Base-by-base conservation (phyloP, 2,329 filamentous ascomycete species). In the Teratosphaeriaceae sp. region DNA sequence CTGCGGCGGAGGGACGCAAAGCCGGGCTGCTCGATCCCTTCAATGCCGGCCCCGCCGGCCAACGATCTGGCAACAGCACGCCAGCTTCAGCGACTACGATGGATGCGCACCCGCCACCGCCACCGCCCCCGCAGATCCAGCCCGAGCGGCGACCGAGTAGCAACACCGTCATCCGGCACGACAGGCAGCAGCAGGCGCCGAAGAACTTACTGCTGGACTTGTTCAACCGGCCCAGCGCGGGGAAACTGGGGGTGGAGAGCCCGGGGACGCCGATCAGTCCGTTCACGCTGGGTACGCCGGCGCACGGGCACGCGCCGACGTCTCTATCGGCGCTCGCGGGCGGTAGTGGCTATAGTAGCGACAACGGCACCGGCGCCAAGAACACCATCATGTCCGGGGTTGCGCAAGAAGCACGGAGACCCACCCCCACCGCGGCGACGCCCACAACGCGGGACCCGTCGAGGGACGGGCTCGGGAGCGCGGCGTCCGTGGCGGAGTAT, bases 211-310 rank as follows among this genome's bases (percentile, higher is more conserved):
- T 62, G 4, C 48, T 60, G 11, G 55, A 56, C 42, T 49, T 61
- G 3, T 61, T 62, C 45, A 58, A 48, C 16, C 49, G 48, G 23
- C 48, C 52, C 3, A 44, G 39, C 29, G 26, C 42, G 16, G 40
- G 13, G 21, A 26, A 41, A 18, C 5, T 21, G 13, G 44, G 40
- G 21, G 4, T 21, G 13, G 44, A 42, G 21, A 59, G 56, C 20
- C 54, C 57, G 9, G 53, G 53, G 15, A 59, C 58, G 8, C 58
- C 59, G 2, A 58, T 58, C 30, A 57, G 53, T 9, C 60, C 60
- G 2, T 60, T 60, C 46, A 52, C 51, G 12, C 57, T 61, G 16
- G 52, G 58, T 5, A 57, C 59, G n/a, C 56, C 56, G 4, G 50
- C 49, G 11, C 44, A 44, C 8, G 47, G 40, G 20, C 30, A 43